A percentile compares a stretch with the other conserved stretches of the same genome.
Conservation (phyloP, 2,329 filamentous ascomycete species). For the Ophiostoma piceae region DNA sequence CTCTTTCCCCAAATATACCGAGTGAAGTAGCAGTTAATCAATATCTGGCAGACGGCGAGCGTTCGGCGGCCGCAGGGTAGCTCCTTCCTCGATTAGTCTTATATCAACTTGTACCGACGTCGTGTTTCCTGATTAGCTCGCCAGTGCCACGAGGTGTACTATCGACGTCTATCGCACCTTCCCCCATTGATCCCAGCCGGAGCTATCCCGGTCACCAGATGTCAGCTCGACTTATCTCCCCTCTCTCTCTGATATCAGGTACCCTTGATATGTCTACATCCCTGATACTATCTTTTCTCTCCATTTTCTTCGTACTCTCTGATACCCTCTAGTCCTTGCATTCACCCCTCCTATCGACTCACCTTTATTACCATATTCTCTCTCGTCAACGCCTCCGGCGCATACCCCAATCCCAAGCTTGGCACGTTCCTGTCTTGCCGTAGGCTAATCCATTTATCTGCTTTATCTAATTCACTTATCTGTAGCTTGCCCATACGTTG, state of each 20-base stretch:
- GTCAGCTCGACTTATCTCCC: conserved; percentile 10
- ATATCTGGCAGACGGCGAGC: conserved; percentile 10
- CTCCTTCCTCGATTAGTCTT: conserved; percentile 8
- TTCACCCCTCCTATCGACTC: background rate
- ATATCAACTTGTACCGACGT: conserved; percentile 12
- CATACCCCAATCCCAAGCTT: conserved; percentile 14
- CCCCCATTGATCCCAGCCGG: background rate
- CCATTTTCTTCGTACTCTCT: background rate
- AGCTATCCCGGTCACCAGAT: conserved; percentile 2
- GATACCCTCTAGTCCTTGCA: no score
- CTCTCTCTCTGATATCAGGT: background rate
- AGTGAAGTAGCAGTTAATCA: background rate
- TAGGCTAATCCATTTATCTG: conserved; percentile 3
- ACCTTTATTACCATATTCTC: conserved; percentile 17
- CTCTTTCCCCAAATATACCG: background rate
- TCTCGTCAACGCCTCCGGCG: conserved; percentile 17
- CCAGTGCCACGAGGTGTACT: conserved; percentile 4
- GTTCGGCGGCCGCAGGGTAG: conserved; percentile 7
- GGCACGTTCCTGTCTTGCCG: conserved; percentile 15
- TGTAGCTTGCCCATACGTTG: background rate
- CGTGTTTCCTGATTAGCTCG: background rate
- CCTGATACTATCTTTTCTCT: background rate
- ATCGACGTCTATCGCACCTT: conserved; percentile 4
- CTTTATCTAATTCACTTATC: background rate
- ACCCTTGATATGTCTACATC: background rate